phyloP scores from a whole-genome alignment of 2,329 filamentous ascomycete species.

The Epichloe brachyelytri region DNA sequence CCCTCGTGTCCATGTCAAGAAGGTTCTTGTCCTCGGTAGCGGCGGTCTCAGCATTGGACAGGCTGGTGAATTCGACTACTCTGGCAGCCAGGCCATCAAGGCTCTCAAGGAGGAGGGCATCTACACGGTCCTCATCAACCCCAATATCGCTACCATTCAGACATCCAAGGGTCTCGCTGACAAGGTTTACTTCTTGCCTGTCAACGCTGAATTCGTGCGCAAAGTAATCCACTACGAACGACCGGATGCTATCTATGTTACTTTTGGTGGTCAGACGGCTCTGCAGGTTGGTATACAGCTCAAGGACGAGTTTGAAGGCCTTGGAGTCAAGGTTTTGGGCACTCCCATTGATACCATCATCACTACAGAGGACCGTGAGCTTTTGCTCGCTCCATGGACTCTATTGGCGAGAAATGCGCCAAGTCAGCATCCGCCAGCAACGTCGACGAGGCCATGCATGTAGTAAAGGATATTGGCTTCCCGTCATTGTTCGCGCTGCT shows the following conservation, averaged over 20 bases:
- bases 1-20: conserved; percentile 77
- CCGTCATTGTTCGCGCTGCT: conserved; percentile 91
- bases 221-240: conserved; percentile 94
- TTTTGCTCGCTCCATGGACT: conserved; percentile 96
- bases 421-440: conserved; percentile 89
- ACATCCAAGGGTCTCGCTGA: conserved; percentile 95
- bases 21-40: conserved; percentile 86
- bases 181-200: conserved; percentile 97
- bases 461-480: conserved; percentile 83
- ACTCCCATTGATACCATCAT: conserved; percentile 98
- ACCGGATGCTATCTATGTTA: conserved; percentile 93
- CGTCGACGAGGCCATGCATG: conserved; percentile 76
- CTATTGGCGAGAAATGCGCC: conserved; percentile 93
- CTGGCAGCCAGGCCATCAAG: conserved; percentile 96
- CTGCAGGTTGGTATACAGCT: conserved; percentile 94
- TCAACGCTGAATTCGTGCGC: conserved; percentile 92
- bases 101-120: conserved; percentile 95
- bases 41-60: conserved; percentile 96
- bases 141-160: conserved; percentile 97
- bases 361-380: conserved; percentile 93
- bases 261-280: conserved; percentile 94
- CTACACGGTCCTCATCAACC: conserved; percentile 96
- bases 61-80: conserved; percentile 98
- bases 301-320: conserved; percentile 87
- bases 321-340: conserved; percentile 88